Evolutionary conservation across 345 rosid genomes (phyloP).

Genomic region (Iberis pinnata): DNA sequence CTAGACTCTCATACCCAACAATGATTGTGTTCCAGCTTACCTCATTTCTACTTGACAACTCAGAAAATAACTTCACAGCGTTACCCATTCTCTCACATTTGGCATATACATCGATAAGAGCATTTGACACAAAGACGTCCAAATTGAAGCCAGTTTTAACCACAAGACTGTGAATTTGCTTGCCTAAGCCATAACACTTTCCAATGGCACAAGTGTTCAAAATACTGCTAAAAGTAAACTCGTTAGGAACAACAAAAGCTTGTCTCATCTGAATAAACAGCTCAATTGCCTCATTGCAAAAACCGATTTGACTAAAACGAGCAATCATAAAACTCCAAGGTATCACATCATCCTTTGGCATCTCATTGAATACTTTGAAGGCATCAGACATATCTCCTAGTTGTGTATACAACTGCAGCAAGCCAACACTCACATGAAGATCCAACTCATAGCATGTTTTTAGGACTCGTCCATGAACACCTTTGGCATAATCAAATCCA

Average conservation of each 20-base stretch:
- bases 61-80: constrained; percentile 50
- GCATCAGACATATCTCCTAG: constrained; percentile 42
- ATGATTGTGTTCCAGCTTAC: constrained; percentile 86
- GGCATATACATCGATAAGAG: constrained; percentile 72
- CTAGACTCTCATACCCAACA: constrained; percentile 56
- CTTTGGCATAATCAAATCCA: constrained; percentile 40
- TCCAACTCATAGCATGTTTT: constrained; percentile 55
- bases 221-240: constrained; percentile 63
- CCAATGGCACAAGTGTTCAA: constrained; percentile 60
- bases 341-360: constrained; percentile 64
- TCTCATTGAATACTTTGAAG: constrained; percentile 51
- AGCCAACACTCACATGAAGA: constrained; percentile 46
- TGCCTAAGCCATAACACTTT: constrained; percentile 44
- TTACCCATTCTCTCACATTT: constrained; percentile 63
- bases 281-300: constrained; percentile 45
- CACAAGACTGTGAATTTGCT: constrained; percentile 59
- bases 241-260: constrained; percentile 57
- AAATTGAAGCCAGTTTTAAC: constrained; percentile 45
- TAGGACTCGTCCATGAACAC: constrained; percentile 58
- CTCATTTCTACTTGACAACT: constrained; percentile 41
- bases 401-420: constrained; percentile 66
- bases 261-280: constrained; percentile 62
- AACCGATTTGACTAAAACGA: constrained; percentile 53
- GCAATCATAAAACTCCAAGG: constrained; percentile 95
- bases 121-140: constrained; percentile 62